phyloP scores from a whole-genome alignment of 129 eudicot genomes.

The Artemisia tridentata region DNA sequence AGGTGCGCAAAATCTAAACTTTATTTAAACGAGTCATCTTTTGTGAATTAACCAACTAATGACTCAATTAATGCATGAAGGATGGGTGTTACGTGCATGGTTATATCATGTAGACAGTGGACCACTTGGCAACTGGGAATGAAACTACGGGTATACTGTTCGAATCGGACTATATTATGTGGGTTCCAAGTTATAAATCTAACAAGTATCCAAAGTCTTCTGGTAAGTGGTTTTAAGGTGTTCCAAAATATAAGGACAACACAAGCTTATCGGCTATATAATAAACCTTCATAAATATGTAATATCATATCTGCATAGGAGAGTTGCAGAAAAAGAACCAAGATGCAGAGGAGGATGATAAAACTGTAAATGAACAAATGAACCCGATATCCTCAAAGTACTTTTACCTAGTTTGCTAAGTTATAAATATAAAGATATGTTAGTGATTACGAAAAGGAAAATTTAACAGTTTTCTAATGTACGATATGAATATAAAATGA shows the following conservation, averaged over 20 bases:
- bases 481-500: no score
- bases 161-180: constrained; percentile 85
- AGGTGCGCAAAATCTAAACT: constrained; percentile 37
- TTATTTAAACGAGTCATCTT: neutral
- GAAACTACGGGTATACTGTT: constrained; percentile 75
- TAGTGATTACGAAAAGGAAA: no score
- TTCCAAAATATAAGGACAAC: constrained; percentile 35
- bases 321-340: neutral
- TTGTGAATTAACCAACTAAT: neutral
- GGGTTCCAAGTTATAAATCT: constrained; percentile 73
- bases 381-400: neutral
- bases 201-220: constrained; percentile 81
- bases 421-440: neutral
- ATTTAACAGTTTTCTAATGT: no score
- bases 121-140: constrained; percentile 94
- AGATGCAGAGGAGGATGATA: neutral
- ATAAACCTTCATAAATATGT: neutral
- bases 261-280: constrained; percentile 6
- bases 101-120: constrained; percentile 70
- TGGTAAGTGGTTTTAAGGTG: constrained; percentile 66
- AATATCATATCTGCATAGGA: neutral
- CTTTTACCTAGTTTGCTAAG: constrained; percentile 1
- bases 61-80: constrained; percentile 48
- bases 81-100: constrained; percentile 79
- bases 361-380: constrained; percentile 7